A percentile compares a stretch with the other conserved stretches of the same genome.
phyloP scores from a whole-genome alignment of 257 asterid genomes.

The Solanum peruvianum region DNA sequence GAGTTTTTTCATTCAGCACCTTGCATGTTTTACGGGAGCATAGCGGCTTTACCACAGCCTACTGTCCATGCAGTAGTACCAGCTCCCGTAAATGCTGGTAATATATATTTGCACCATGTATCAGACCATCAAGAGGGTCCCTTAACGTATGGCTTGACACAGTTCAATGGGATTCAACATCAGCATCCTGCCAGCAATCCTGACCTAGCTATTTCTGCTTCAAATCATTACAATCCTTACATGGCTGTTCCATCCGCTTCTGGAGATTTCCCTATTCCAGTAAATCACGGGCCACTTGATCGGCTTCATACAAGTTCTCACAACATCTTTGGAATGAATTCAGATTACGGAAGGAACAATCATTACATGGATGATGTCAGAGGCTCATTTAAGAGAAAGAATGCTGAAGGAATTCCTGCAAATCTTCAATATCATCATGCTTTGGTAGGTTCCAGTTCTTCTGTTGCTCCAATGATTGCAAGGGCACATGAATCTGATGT shows the following conservation, averaged over 20 bases:
- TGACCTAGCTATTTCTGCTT: constrained; percentile 32
- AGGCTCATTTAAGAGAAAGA: constrained; percentile 60
- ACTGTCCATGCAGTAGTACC: constrained; percentile 32
- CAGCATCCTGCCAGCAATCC: constrained; percentile 40
- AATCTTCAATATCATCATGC: constrained; percentile 22
- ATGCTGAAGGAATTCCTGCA: constrained; percentile 32
- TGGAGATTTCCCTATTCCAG: constrained; percentile 48
- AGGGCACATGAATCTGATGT: constrained; percentile 32
- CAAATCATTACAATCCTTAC: constrained; percentile 49
- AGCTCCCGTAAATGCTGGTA: constrained; percentile 27
- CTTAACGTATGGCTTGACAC: constrained; percentile 43
- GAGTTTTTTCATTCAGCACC: constrained; percentile 49
- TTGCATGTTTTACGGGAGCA: constrained; percentile 43
- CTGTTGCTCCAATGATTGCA: constrained; percentile 25
- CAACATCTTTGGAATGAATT: constrained; percentile 20
- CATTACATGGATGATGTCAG: constrained; percentile 35
- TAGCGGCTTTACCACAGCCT: constrained; percentile 44
- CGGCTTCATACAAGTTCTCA: constrained; percentile 23
- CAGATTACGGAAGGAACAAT: constrained; percentile 28
- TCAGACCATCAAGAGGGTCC: constrained; percentile 51
- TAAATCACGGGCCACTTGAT: constrained; percentile 42
- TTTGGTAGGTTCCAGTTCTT: constrained; percentile 59
- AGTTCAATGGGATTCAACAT: constrained; percentile 28
- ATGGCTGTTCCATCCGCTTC: constrained; percentile 46
- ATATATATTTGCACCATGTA: constrained; percentile 30